phyloP scores from a whole-genome alignment of 495 filamentous ascomycete species.

The Tuber borchii region DNA sequence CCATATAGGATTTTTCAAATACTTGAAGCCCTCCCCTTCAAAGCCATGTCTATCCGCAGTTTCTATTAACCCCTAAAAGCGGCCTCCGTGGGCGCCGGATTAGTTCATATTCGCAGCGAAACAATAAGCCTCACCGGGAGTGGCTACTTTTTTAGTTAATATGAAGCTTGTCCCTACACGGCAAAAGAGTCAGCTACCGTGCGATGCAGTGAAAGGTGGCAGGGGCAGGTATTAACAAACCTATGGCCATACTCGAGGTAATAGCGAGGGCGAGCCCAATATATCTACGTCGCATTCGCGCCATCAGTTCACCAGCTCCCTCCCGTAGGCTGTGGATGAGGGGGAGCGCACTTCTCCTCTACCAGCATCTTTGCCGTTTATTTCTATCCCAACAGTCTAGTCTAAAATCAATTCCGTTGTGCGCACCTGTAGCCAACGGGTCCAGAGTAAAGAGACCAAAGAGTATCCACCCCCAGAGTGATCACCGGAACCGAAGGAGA shows the following conservation, averaged over 20 bases:
- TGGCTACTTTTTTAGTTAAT: conserved; percentile 77
- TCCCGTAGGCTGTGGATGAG: conserved; percentile 6
- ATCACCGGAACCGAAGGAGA: not conserved
- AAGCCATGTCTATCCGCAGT: conserved; percentile 87
- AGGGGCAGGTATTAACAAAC: conserved; percentile 49
- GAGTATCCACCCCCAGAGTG: conserved; percentile 21
- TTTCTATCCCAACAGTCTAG: conserved; percentile 13
- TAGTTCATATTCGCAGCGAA: not conserved
- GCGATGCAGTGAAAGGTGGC: conserved; percentile 21
- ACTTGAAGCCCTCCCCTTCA: conserved; percentile 91
- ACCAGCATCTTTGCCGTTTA: conserved; percentile 49
- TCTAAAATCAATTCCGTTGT: conserved; percentile 18
- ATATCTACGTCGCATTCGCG: conserved; percentile 59
- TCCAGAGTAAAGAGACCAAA: conserved; percentile 11
- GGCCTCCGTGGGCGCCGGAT: conserved; percentile 12
- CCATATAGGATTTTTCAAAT: conserved; percentile 87
- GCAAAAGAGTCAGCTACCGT: conserved; percentile 22
- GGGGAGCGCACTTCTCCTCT: conserved; percentile 72
- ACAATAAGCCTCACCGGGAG: not conserved
- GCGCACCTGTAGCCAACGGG: conserved; percentile 15
- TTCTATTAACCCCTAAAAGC: conserved; percentile 71
- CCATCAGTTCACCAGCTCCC: conserved; percentile 35
- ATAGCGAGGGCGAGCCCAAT: conserved; percentile 85
- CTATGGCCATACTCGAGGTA: conserved; percentile 85
- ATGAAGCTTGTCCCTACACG: conserved; percentile 77